phyloP scores from a whole-genome alignment of 768 basidiomycete genomes.

The Tylopilus subfusipes region DNA sequence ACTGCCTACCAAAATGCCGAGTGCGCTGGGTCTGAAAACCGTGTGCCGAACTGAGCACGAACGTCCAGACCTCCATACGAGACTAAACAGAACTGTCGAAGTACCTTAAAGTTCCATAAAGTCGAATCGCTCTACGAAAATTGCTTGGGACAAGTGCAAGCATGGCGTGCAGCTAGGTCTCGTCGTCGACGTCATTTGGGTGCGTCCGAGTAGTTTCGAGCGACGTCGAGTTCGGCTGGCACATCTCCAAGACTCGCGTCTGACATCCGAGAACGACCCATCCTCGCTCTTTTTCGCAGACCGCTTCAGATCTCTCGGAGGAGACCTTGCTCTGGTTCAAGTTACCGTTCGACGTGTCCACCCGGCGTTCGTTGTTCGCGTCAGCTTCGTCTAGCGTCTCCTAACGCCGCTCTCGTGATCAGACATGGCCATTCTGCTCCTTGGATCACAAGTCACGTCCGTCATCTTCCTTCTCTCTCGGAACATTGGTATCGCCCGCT shows the following conservation, averaged over 20 bases:
- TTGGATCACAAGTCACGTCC: slow-evolving; percentile 68
- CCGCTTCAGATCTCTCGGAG: slow-evolving; percentile 29
- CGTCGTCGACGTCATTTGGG: slow-evolving; percentile 69
- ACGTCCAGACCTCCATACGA: no score
- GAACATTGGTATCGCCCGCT: slow-evolving; percentile 77
- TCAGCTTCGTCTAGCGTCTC: not conserved
- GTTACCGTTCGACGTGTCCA: slow-evolving; percentile 65
- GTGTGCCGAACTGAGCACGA: no score
- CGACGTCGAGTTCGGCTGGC: not conserved
- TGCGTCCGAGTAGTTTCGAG: slow-evolving; percentile 28
- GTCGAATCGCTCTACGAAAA: slow-evolving; percentile 56
- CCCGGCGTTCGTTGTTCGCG: slow-evolving; percentile 48
- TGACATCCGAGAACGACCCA: slow-evolving; percentile 53
- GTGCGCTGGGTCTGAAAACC: no score
- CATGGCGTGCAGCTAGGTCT: slow-evolving; percentile 72
- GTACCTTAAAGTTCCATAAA: no score
- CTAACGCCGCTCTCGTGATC: slow-evolving; percentile 1
- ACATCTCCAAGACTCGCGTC: slow-evolving; percentile 44
- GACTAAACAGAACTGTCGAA: no score
- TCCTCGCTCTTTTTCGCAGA: slow-evolving; percentile 28
- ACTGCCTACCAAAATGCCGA: no score
- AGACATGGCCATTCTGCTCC: slow-evolving; percentile 74
- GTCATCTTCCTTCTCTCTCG: slow-evolving; percentile 85
- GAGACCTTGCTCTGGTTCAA: slow-evolving; percentile 63
- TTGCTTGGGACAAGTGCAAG: slow-evolving; percentile 82